Evolutionary conservation across 108 stramenopile species (phyloP).

Genomic region (Asterionellopsis glacialis): DNA sequence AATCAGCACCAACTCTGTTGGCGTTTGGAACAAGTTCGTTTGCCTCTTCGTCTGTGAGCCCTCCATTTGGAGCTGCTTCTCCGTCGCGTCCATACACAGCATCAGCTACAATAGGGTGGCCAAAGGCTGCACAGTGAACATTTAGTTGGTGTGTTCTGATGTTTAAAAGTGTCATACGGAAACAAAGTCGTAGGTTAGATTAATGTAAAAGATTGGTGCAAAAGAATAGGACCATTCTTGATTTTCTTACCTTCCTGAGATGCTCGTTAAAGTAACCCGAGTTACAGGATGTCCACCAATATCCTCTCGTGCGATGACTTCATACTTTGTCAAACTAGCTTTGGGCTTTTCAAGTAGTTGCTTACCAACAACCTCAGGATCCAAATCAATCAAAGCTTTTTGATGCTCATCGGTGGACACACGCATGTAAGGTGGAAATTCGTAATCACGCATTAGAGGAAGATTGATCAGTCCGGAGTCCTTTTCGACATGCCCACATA

Average conservation of each 20-base stretch:
- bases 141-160: conserved; percentile 85
- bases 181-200: neutral
- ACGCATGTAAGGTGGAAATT: conserved; percentile 76
- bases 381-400: conserved; percentile 52
- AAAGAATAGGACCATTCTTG: neutral
- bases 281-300: conserved; percentile 67
- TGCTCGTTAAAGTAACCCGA: conserved; percentile 62
- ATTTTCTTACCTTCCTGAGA: conserved; percentile 38
- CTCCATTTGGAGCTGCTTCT: conserved; percentile 69
- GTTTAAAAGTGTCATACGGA: conserved; percentile 29
- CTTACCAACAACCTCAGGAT: conserved; percentile 48
- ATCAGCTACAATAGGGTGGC: conserved; percentile 89
- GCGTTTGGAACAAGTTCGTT: conserved; percentile 35
- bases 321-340: conserved; percentile 68
- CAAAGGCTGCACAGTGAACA: conserved; percentile 83
- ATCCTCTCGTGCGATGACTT: conserved; percentile 58
- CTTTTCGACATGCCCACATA: conserved; percentile 66
- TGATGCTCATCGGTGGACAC: conserved; percentile 76
- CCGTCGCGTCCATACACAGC: conserved; percentile 70
- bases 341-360: conserved; percentile 73
- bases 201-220: neutral
- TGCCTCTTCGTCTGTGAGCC: conserved; percentile 50
- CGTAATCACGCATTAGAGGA: conserved; percentile 77
- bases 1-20: conserved; percentile 35
- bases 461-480: conserved; percentile 65